Base-by-base conservation (phyloP, 352 stramenopile species). In the Pythium periplocum region DNA sequence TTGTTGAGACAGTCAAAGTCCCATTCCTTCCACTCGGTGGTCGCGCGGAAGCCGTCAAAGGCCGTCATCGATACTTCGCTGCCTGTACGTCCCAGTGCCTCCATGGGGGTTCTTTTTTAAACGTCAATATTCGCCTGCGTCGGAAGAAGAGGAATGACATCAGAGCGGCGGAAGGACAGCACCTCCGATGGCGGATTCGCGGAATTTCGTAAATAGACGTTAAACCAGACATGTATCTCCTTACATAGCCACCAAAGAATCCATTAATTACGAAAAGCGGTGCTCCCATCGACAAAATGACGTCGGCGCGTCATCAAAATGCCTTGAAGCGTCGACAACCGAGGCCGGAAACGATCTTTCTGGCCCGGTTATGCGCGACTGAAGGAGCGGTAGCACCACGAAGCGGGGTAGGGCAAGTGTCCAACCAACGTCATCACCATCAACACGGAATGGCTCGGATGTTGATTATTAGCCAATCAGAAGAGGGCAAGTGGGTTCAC, bases 11-110 rank as follows among this genome's bases (percentile, higher is more conserved):
- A 62, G 61, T 70, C 67, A 46, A 75, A 69, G n/a, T 75, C 67
- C 67, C 67, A 75, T 58, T 67, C 67, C 55, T 68, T 68, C 66
- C 66, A 75, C 17, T 74, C 66, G 11, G 56, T 65, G 49, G 47
- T 31, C 41, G 47, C 33, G 17, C 17, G 46, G 17, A 39, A 39
- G 6, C 35, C 32, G 7, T 36, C 3, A 51, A 44, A 0, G 38
- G 45, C 6, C 11, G 38, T 17, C 44, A 42, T 8, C 7, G 38
- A 42, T 12, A 42, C 7, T 12, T 31, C 17, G 32, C 8, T 4
- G n/a, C 31, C 4, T n/a, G 26, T 8, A 40, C 26, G 7, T 35
- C 39, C 3, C 33, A 59, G 33, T 36, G 50, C 30, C 32, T 45
- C 50, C 36, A 12, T 48, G 31, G 6, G 44, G 8, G 44, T 34